Percentiles rank a stretch among this genome's conserved stretches.
Conservation (phyloP, 139 green algal genomes). For the Pseudopediastrum boryanum region DNA sequence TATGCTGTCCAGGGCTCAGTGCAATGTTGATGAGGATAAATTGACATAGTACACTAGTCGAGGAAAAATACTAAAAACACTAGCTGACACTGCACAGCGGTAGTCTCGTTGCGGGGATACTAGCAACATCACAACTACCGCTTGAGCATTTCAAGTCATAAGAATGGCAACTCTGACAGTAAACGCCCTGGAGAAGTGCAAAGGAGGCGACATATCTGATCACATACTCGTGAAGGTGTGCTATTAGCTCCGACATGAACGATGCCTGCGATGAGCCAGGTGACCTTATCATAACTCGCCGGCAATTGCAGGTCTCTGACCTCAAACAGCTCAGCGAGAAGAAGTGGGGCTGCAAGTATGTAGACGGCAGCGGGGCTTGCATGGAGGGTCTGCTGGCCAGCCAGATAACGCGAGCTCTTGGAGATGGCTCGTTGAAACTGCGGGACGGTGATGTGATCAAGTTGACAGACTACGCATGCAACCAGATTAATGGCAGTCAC, state of each 20-base stretch:
- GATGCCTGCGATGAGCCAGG: too few relatives aligned
- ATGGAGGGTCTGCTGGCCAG: conserved; percentile 50
- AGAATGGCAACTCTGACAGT: conserved; percentile 24
- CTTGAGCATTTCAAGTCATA: neutral
- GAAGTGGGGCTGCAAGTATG: conserved; percentile 50
- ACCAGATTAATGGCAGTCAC: conserved; percentile 23
- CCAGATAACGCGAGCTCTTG: conserved; percentile 24
- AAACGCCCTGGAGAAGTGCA: conserved; percentile 11
- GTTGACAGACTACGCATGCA: conserved; percentile 17
- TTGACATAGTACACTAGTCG: too few relatives aligned
- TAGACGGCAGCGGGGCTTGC: conserved; percentile 48
- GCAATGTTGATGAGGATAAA: too few relatives aligned
- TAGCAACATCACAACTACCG: too few relatives aligned
- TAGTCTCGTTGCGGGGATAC: too few relatives aligned
- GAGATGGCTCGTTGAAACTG: conserved; percentile 21
- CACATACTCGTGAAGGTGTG: too few relatives aligned
- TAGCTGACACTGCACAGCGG: too few relatives aligned
- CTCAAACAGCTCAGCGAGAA: conserved; percentile 34
- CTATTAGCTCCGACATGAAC: too few relatives aligned
- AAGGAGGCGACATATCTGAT: too few relatives aligned
- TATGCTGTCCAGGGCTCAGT: too few relatives aligned
- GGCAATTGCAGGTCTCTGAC: conserved; percentile 32
- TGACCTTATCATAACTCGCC: too few relatives aligned
- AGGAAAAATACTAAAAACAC: too few relatives aligned
- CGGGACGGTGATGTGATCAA: conserved; percentile 21